Percentiles rank a stretch among this genome's conserved stretches.
Evolutionary conservation across 179 eudicot genomes (phyloP).

Genomic region (Corrigiola litoralis): DNA sequence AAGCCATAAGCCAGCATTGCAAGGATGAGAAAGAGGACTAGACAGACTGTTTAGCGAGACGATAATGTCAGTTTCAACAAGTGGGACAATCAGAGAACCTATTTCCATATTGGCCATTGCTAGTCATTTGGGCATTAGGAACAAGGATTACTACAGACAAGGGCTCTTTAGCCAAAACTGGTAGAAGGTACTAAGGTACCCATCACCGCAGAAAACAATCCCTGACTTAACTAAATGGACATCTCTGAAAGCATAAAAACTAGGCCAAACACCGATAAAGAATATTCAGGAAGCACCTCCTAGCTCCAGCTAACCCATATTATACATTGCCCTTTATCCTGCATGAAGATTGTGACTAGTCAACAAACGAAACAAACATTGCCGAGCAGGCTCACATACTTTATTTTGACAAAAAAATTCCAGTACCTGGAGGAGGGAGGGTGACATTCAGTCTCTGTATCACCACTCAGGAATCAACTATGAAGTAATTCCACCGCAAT

Average conservation of each 20-base stretch:
- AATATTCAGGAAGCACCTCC: slow-evolving; percentile 4
- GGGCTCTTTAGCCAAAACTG: slow-evolving; percentile 24
- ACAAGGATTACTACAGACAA: slow-evolving; percentile 23
- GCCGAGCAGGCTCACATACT: background rate
- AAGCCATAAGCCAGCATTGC: background rate
- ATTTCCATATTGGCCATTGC: slow-evolving; percentile 21
- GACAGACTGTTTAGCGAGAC: background rate
- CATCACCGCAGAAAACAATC: slow-evolving; percentile 16
- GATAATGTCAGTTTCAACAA: slow-evolving; percentile 17
- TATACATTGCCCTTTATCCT: slow-evolving; percentile 12
- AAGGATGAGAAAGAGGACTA: background rate
- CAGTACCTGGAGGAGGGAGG: slow-evolving; percentile 15
- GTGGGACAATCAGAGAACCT: slow-evolving; percentile 27
- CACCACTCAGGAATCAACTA: background rate
- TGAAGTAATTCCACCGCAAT: background rate
- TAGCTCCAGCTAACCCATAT: slow-evolving; percentile 18
- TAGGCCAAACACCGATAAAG: background rate
- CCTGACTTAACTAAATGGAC: slow-evolving; percentile 12
- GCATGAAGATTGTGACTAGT: slow-evolving; percentile 1
- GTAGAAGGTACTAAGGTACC: slow-evolving; percentile 2
- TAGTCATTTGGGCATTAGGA: slow-evolving; percentile 14
- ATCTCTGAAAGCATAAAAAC: slow-evolving; percentile 13
- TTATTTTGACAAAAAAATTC: background rate
- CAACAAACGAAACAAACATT: slow-evolving; percentile 4
- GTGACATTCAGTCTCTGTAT: slow-evolving; percentile 8